phyloP scores from a whole-genome alignment of 2,329 filamentous ascomycete species.

The Scopulariopsis brevicaulis region DNA sequence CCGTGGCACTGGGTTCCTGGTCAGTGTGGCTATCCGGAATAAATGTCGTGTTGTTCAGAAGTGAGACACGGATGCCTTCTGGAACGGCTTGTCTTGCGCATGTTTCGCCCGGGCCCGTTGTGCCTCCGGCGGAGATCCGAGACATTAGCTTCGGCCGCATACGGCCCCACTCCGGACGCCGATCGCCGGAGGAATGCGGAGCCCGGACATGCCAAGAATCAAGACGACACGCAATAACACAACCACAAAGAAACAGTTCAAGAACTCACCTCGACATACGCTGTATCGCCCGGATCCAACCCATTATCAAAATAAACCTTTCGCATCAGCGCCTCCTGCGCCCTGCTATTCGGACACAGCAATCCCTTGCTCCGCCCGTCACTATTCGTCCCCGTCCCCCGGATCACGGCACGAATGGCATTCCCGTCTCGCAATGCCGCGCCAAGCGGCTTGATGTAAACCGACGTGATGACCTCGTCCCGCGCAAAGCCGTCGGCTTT shows the following conservation, averaged over 20 bases:
- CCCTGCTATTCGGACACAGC: constrained; percentile 38
- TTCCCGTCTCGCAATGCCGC: constrained; percentile 44
- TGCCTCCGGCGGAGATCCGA: too few species aligned
- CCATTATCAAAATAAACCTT: constrained; percentile 19
- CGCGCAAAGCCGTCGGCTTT: constrained; percentile 40
- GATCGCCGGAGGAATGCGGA: too few species aligned
- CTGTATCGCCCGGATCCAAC: constrained; percentile 16
- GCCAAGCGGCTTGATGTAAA: constrained; percentile 45
- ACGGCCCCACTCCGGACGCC: too few species aligned
- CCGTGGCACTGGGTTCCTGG: constrained; percentile 25
- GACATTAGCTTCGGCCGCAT: too few species aligned
- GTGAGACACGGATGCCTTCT: neutral
- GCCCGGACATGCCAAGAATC: too few species aligned
- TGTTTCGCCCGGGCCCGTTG: too few species aligned
- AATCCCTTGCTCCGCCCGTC: constrained; percentile 46
- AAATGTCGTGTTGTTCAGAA: too few species aligned
- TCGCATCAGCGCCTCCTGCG: constrained; percentile 30
- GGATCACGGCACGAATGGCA: constrained; percentile 38
- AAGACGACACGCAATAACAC: too few species aligned
- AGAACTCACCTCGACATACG: constrained; percentile 26
- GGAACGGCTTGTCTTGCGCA: neutral
- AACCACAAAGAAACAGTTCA: neutral
- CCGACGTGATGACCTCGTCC: constrained; percentile 43
- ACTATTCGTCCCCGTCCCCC: constrained; percentile 37
- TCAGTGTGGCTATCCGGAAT: neutral